Conservation (phyloP, 78 protist species). For the Planoprotostelium fungivorum region DNA sequence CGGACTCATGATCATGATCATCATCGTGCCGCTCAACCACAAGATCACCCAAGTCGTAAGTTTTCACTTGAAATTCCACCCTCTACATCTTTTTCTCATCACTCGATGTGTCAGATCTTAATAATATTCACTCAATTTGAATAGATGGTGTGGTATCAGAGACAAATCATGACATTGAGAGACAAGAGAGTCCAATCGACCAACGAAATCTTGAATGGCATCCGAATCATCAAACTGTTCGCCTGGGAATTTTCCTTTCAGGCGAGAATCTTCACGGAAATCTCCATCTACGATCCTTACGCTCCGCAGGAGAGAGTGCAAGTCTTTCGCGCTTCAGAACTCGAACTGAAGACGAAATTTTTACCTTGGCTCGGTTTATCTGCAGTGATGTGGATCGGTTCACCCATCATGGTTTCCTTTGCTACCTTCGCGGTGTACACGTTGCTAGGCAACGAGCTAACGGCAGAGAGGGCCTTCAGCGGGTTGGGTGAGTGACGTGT, state of each 20-base stretch:
- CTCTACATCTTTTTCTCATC: no score
- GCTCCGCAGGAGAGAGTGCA: background rate
- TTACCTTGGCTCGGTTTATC: conserved; percentile 14
- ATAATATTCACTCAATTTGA: no score
- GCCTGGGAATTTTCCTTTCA: conserved; percentile 81
- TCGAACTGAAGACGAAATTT: background rate
- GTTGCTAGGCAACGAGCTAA: conserved; percentile 42
- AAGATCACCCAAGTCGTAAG: background rate
- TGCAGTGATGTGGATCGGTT: conserved; percentile 38
- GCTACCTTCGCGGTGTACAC: conserved; percentile 59
- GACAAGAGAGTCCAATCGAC: conserved; percentile 63
- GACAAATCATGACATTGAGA: conserved; percentile 19
- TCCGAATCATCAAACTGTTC: conserved; percentile 79
- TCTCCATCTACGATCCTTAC: background rate
- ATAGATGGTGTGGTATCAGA: conserved; percentile 22
- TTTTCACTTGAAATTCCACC: no score
- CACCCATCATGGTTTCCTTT: conserved; percentile 75
- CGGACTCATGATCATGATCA: conserved; percentile 31
- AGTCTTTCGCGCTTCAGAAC: background rate
- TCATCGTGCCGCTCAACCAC: conserved; percentile 32
- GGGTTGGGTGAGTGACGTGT: background rate
- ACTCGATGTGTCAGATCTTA: no score
- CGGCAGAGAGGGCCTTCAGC: conserved; percentile 74
- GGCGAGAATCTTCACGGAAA: background rate
- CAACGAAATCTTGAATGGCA: conserved; percentile 72